Base-by-base conservation (phyloP, 176 grass and related monocot species). In the Hyparrhenia diplandra region DNA sequence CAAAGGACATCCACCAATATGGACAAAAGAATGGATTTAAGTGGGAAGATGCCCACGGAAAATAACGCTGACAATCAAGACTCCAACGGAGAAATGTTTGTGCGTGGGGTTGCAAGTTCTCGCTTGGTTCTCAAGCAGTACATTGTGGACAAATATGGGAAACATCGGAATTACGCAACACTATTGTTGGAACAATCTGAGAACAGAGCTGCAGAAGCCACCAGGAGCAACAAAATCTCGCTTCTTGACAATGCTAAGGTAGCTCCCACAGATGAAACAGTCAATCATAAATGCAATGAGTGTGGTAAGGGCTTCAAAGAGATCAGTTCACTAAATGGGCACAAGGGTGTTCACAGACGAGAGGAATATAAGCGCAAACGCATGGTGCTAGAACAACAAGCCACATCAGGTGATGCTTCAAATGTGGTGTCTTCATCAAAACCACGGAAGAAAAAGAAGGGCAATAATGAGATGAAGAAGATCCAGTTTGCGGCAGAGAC, bases 111-210 rank as follows among this genome's bases (percentile, higher is more conserved):
- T 51, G 2, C 77, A 80, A 54, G 21, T 14, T 27, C 29, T 32
- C 45, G 77, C 7, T 10, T 55, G 4, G 64, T 68, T 80, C 45
- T 54, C n/a, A 67, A 80, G 64, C n/a, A n/a, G n/a, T 68, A 68
- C 32, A 80, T 55, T 32, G n/a, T 68, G 13, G n/a, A 32, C 3
- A 54, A 69, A 13, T 46, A 46, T 55, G n/a, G 14, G 21, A 28
- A 4, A 24, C 21, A 2, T 39, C 4, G 8, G 63, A 23, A 37
- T 18, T 8, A 34, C 13, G 34, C 20, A 37, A 67, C 6, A 24
- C 11, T 10, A 25, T 35, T 18, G 2, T 17, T 31, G 8, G 30
- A 34, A 67, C 7, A 67, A 16, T 52, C 62, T 24, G 3, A 35
- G 18, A 66, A 47, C 11, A 47, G 18, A 13, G 23, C 47, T 16